A percentile compares a stretch with the other conserved stretches of the same genome.
Evolutionary conservation across 192 early-diverging fungal genomes (phyloP).

Genomic region (Oehlia diaphana): DNA sequence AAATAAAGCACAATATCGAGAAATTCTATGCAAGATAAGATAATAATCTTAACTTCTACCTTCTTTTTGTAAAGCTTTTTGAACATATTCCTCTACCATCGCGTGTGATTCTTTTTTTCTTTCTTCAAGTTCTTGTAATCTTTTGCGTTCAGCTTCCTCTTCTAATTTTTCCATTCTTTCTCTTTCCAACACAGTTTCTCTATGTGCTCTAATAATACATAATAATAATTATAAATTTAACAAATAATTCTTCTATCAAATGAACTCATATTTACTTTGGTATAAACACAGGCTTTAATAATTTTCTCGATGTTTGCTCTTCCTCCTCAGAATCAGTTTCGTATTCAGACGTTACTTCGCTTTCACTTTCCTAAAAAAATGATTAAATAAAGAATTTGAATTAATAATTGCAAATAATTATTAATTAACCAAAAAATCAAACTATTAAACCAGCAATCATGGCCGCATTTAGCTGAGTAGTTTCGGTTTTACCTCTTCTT

Average conservation of each 20-base stretch:
- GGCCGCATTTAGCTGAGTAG: too few species aligned
- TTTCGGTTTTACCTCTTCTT: not conserved
- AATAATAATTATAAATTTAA: not conserved
- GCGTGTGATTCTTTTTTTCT: slow-evolving; percentile 76
- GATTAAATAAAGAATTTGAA: not conserved
- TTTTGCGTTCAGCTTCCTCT: slow-evolving; percentile 59
- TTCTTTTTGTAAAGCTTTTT: slow-evolving; percentile 55
- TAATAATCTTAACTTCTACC: slow-evolving; percentile 44
- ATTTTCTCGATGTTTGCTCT: slow-evolving; percentile 47
- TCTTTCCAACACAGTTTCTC: slow-evolving; percentile 62
- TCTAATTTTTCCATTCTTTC: slow-evolving; percentile 53
- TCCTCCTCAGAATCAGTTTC: slow-evolving; percentile 72
- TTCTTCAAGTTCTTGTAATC: slow-evolving; percentile 52
- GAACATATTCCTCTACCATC: slow-evolving; percentile 71
- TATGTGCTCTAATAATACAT: slow-evolving; percentile 46
- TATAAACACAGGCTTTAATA: slow-evolving; percentile 92
- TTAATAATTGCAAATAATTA: too few species aligned
- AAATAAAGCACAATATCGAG: not conserved
- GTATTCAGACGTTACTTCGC: slow-evolving; percentile 51
- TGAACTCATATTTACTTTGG: slow-evolving; percentile 64
- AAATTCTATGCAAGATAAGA: slow-evolving; percentile 8
- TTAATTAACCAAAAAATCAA: too few species aligned
- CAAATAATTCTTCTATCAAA: not conserved
- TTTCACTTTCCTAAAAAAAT: slow-evolving; percentile 41
- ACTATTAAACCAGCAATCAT: too few species aligned